Evolutionary conservation across 768 basidiomycete species (phyloP).

Genomic region (Daedaleopsis sinensis): DNA sequence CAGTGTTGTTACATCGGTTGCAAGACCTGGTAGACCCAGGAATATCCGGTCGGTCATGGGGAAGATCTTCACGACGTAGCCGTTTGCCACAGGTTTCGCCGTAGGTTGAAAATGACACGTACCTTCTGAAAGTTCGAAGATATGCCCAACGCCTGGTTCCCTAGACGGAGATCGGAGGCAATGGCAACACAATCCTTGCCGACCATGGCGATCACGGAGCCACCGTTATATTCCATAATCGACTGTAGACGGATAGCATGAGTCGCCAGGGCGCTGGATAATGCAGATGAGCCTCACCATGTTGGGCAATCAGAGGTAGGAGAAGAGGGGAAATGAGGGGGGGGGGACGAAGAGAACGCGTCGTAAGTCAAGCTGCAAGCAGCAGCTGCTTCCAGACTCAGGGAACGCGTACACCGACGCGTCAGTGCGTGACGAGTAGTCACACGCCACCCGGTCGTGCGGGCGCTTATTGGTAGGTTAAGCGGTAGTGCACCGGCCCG

Average conservation of each 20-base stretch:
- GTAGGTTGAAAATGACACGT: slow-evolving; percentile 13
- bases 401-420: background rate
- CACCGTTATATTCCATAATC: slow-evolving; percentile 93
- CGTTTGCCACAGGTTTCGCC: background rate
- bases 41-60: slow-evolving; percentile 92
- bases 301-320: slow-evolving; percentile 1
- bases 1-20: slow-evolving; percentile 92
- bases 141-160: slow-evolving; percentile 84
- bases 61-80: slow-evolving; percentile 71
- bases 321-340: background rate
- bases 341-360: background rate
- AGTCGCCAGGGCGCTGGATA: background rate
- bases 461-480: no score
- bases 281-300: slow-evolving; percentile 12
- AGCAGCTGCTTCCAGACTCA: background rate
- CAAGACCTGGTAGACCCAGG: slow-evolving; percentile 90
- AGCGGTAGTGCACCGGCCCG: no score
- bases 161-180: slow-evolving; percentile 91
- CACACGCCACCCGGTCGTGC: background rate
- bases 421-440: background rate
- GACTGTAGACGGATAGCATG: slow-evolving; percentile 49
- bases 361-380: background rate
- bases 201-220: slow-evolving; percentile 98
- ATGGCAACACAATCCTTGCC: slow-evolving; percentile 99
- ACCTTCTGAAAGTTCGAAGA: slow-evolving; percentile 96